Conservation (phyloP, 2,329 filamentous ascomycete genomes). For the Sporothrix mexicana region DNA sequence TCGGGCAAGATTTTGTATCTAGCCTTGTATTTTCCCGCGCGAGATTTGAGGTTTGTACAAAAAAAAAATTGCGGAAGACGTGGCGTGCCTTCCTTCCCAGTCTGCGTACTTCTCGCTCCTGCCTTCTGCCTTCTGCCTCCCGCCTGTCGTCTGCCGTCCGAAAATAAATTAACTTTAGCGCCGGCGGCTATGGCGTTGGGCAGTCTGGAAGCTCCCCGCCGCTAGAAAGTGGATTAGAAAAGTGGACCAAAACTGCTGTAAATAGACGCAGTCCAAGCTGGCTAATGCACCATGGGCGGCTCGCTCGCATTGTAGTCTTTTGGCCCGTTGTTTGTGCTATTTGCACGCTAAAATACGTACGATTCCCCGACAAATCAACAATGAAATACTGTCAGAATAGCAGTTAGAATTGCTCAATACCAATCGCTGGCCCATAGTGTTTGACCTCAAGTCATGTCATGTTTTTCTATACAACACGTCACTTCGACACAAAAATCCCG, state of each 20-base stretch:
- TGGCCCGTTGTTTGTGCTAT: neutral
- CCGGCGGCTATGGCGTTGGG: conserved; percentile 32
- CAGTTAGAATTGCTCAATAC: neutral
- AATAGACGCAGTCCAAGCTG: neutral
- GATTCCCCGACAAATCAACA: neutral
- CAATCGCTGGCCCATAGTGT: too few species aligned
- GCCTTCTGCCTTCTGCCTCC: neutral
- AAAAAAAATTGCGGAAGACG: neutral
- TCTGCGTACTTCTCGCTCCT: neutral
- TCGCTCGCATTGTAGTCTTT: neutral
- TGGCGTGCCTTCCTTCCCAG: conserved; percentile 15
- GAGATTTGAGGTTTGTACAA: neutral
- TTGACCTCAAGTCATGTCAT: too few species aligned
- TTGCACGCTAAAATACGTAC: neutral
- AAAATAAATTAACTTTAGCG: conserved; percentile 33
- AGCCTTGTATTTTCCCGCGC: neutral
- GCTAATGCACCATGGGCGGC: neutral
- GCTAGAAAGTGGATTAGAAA: neutral
- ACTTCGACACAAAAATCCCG: too few species aligned
- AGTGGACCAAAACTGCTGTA: neutral
- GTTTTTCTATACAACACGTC: neutral
- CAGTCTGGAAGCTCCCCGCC: neutral
- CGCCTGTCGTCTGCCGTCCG: conserved; percentile 9
- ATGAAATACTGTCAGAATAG: neutral
- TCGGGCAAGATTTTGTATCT: neutral